Percentiles rank a stretch among this genome's conserved stretches.
Evolutionary conservation across 139 green algal species (phyloP).

Genomic region (Auxenochlorella pyrenoidosa): DNA sequence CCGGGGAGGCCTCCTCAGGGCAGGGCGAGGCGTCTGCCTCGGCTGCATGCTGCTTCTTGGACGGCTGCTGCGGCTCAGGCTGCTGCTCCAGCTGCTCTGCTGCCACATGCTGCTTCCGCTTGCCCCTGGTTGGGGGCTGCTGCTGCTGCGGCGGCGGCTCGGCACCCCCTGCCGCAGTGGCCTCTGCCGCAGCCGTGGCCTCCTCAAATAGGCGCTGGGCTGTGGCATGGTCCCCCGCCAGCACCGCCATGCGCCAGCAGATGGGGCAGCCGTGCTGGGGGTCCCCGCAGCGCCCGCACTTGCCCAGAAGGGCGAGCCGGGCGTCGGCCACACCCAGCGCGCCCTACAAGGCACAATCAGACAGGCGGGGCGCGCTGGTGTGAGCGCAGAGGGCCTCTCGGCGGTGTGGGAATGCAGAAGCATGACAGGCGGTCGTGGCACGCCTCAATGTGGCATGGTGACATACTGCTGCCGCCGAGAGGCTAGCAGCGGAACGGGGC

Average conservation of each 20-base stretch:
- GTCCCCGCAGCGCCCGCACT: neutral
- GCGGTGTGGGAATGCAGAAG: no score
- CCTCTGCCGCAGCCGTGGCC: neutral
- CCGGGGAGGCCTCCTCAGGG: neutral
- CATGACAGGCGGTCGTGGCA: no score
- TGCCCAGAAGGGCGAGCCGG: slow-evolving; percentile 4
- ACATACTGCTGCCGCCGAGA: no score
- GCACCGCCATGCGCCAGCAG: slow-evolving; percentile 13
- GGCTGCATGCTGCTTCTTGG: neutral
- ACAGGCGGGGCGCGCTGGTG: no score
- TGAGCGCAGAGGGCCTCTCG: no score
- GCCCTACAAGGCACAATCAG: neutral
- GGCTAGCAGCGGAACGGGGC: no score
- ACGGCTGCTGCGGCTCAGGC: neutral
- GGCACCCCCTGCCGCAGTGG: neutral
- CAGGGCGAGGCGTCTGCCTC: neutral
- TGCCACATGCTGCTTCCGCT: slow-evolving; percentile 10
- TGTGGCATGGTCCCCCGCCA: neutral
- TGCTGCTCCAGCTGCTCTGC: neutral
- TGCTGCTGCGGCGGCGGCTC: no score
- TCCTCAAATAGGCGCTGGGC: neutral
- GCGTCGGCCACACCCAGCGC: neutral
- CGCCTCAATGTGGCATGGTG: no score
- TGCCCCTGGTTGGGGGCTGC: neutral
- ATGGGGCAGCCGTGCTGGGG: neutral